These are phyloP conservation scores for Niebla homalea DNA, from an alignment of 495 filamentous ascomycete genomes.

Conservation along the genomic window DNA sequence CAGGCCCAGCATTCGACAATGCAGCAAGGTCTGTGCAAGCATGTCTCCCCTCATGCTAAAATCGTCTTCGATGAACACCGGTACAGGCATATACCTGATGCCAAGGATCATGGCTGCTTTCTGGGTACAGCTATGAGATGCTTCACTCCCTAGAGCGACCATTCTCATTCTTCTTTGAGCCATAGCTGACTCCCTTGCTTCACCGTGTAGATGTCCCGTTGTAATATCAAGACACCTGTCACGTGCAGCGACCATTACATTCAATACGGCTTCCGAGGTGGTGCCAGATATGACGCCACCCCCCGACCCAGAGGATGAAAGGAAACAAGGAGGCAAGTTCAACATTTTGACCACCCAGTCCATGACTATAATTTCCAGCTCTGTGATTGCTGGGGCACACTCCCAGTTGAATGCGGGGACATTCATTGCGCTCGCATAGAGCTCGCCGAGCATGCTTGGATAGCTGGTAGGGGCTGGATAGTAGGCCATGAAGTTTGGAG, in stretches of 20 bases:
- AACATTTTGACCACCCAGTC: constrained; percentile 77
- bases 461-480: constrained; percentile 72
- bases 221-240: constrained; percentile 55
- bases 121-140: constrained; percentile 67
- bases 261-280: constrained; percentile 74
- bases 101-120: constrained; percentile 81
- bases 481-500: constrained; percentile 91
- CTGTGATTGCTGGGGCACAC: constrained; percentile 81
- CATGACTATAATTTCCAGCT: constrained; percentile 82
- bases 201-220: constrained; percentile 30
- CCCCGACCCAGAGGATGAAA: constrained; percentile 63
- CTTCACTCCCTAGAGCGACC: constrained; percentile 66
- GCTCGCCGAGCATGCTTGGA: constrained; percentile 80
- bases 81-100: constrained; percentile 55
- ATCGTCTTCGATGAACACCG: constrained; percentile 43
- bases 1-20: constrained; percentile 48
- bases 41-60: constrained; percentile 55
- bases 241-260: constrained; percentile 73
- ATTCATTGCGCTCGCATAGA: constrained; percentile 76
- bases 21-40: constrained; percentile 45
- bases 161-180: constrained; percentile 53
- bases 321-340: constrained; percentile 56
- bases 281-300: constrained; percentile 90
- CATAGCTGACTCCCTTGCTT: constrained; percentile 45
- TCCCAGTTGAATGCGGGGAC: constrained; percentile 93